These are phyloP conservation scores for Salicornia ramosissima DNA, from an alignment of 148 eudicot genomes.

Conservation along the genomic window DNA sequence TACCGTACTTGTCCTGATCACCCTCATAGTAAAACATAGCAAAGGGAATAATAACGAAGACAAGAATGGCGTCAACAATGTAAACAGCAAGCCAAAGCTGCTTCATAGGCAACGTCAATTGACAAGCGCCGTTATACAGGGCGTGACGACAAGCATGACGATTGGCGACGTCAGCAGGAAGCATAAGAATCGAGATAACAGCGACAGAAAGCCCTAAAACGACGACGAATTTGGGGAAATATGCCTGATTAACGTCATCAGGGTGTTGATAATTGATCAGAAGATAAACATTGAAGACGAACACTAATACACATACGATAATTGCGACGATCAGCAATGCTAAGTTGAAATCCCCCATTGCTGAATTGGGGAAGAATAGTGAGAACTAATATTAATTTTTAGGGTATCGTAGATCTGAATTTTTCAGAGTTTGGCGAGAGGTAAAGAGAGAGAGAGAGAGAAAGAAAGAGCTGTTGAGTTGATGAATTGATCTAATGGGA, in stretches of 20 bases:
- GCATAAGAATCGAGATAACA: conserved; percentile 86
- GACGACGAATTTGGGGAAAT: conserved; percentile 94
- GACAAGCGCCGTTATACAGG: conserved; percentile 88
- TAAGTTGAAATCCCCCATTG: conserved; percentile 96
- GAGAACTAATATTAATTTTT: conserved; percentile 3
- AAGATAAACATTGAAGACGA: conserved; percentile 83
- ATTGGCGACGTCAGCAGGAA: conserved; percentile 95
- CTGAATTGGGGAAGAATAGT: background rate
- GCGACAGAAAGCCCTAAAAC: conserved; percentile 89
- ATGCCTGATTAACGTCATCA: conserved; percentile 87
- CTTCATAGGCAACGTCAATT: conserved; percentile 91
- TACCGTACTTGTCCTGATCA: conserved; percentile 87
- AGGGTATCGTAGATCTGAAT: conserved; percentile 16
- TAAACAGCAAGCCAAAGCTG: conserved; percentile 83
- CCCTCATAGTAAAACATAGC: conserved; percentile 98
- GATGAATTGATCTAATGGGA: background rate
- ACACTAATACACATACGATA: conserved; percentile 64
- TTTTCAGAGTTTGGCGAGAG: background rate
- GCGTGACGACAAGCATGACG: conserved; percentile 93
- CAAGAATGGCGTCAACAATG: conserved; percentile 74
- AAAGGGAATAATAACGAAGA: conserved; percentile 86
- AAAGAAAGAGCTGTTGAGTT: background rate
- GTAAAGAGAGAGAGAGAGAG: background rate
- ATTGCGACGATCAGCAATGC: conserved; percentile 89
- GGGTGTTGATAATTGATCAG: conserved; percentile 94